Evolutionary conservation across 352 stramenopile genomes (phyloP).

Genomic region (Phytophthora agathidicida): DNA sequence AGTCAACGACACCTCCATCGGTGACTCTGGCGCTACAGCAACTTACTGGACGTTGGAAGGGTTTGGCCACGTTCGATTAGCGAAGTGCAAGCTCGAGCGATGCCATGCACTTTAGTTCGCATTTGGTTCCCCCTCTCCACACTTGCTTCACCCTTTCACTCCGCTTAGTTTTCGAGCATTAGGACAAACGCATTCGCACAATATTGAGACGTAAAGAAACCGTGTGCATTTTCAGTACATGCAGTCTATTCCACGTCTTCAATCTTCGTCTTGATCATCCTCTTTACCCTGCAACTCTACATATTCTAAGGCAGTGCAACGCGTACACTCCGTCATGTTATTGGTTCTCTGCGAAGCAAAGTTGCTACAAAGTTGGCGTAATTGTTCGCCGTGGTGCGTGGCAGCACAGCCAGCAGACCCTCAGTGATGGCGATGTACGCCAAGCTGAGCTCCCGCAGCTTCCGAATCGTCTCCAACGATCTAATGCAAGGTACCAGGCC

Average conservation of each 20-base stretch:
- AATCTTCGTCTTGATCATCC: background rate
- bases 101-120: background rate
- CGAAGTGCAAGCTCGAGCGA: background rate
- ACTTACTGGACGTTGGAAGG: too few relatives aligned
- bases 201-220: too few relatives aligned
- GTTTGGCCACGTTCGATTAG: too few relatives aligned
- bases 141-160: background rate
- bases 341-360: constrained; percentile 66
- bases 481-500: constrained; percentile 65
- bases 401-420: constrained; percentile 59
- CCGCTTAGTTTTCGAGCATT: background rate
- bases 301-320: constrained; percentile 27
- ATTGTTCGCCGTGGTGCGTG: constrained; percentile 25
- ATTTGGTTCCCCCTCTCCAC: background rate
- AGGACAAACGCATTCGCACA: too few relatives aligned
- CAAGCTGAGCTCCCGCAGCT: constrained; percentile 75
- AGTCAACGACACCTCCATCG: too few relatives aligned
- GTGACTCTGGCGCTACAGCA: too few relatives aligned
- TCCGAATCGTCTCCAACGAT: constrained; percentile 56
- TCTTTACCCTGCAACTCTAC: constrained; percentile 53
- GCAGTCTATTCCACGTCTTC: background rate
- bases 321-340: constrained; percentile 69
- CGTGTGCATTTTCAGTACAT: too few relatives aligned
- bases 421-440: constrained; percentile 79
- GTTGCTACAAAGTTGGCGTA: constrained; percentile 42